phyloP scores from a whole-genome alignment of 495 filamentous ascomycete species.

The Hypoxylon subgilvum region DNA sequence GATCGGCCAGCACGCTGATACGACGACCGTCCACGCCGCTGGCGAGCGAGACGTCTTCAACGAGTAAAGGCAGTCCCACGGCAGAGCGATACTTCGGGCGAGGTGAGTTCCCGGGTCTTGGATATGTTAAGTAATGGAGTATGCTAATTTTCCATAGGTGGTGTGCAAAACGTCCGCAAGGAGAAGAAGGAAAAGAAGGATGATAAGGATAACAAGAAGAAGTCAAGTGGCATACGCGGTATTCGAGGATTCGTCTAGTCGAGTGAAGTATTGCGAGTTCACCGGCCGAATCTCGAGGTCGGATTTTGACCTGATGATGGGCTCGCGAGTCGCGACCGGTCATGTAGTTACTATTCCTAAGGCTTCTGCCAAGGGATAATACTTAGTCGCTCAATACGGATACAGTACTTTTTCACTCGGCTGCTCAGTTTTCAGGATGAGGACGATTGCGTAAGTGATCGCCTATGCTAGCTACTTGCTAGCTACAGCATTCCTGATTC shows the following conservation, averaged over 20 bases:
- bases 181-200: constrained; percentile 57
- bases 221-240: constrained; percentile 54
- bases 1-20: constrained; percentile 9
- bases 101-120: constrained; percentile 41
- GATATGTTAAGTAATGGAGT: background rate
- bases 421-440: too few species aligned
- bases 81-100: constrained; percentile 52
- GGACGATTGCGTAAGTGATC: too few species aligned
- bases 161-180: constrained; percentile 63
- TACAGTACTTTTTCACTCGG: too few species aligned
- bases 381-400: too few species aligned
- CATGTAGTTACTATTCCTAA: too few species aligned
- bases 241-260: constrained; percentile 58
- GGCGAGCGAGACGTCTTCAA: constrained; percentile 27
- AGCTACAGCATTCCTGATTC: too few species aligned
- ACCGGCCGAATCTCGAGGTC: too few species aligned
- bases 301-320: too few species aligned
- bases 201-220: constrained; percentile 62
- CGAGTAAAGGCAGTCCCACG: constrained; percentile 48
- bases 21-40: constrained; percentile 43
- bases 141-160: constrained; percentile 52
- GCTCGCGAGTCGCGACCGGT: too few species aligned
- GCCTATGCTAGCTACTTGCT: too few species aligned
- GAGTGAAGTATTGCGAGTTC: background rate
- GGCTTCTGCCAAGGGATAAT: too few species aligned